Base-by-base conservation (phyloP, 805 yeast species). In the Naumovozyma dairenensis region DNA sequence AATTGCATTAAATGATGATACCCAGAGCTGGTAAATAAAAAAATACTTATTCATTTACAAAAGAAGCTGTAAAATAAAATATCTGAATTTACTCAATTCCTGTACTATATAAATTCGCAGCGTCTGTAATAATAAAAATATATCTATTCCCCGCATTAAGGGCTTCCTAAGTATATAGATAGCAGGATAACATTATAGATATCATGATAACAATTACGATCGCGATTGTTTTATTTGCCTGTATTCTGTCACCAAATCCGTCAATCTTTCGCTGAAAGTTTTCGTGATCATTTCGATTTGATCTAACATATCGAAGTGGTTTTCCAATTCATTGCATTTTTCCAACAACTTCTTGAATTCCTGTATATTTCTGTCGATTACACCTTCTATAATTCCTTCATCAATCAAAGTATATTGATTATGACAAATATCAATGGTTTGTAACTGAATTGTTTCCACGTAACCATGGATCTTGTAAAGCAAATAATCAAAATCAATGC, bases 401-500 rank as follows among this genome's bases (percentile, higher is more conserved):
- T 38, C 44, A 6, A 56, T 46, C 22, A 54, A 13, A 22, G 42
- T 44, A 35, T 50, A 44, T 21, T 54, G 57, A 21, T 40, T 39
- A 19, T 32, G 36, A 34, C 57, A 51, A 2, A 53, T 31, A 19
- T 45, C 44, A 3, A 44, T 43, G 3, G 71, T 58, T 57, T 67
- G 46, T 39, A 69, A 67, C 6, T 74, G 64, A 16, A 77, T 53
- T 2, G 62, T 57, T 16, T 65, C 56, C 5, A 80, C 66, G 34
- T 68, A 66, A 39, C 75, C 81, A 29, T 68, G 66, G 32, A 81
- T 76, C 49, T 72, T 74, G 57, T 63, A 77, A 50, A 80, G 51
- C 25, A 81, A 53, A 44, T 78, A 77, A 45, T 81, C 89, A 49
- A 71, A 80, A 34, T 68, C 70, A 16, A 77, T 60, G 1, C 81